Evolutionary conservation across 225 moss, liverwort and hornwort species (phyloP), one percentile per base, ranked within the genome.

Genomic region (Neckera pumila): DNA sequence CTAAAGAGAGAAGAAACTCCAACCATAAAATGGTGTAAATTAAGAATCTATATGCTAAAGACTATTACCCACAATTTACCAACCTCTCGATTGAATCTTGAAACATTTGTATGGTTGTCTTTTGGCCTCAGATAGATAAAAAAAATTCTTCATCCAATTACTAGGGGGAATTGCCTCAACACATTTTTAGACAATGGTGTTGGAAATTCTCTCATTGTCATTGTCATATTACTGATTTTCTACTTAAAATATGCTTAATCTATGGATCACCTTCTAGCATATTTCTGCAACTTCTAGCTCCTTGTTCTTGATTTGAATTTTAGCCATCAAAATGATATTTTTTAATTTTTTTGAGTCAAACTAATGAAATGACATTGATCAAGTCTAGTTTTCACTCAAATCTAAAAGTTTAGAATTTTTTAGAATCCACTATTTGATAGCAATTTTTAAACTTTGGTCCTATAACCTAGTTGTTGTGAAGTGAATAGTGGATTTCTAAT

Each of bases 81-180:
- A 26, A 1, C 4, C 0, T 70, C 8, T 0, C 1, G 0, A 14
- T 70, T 70, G 25, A 70, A 5, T 4, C 25, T 0, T 26, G 0
- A 8, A 42, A 70, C 9, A 40, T 3, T 25, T 26, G 2, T 25
- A 23, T 8, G 14, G 10, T 10, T 70, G 14, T 7, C 9, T n/a
- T n/a, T 7, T 2, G 22, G 38, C 22, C 7, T 67, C 1, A 7
- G 0, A 22, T 20, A 22, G 7, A 67, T 38, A n/a, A 22, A 67
- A n/a, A 38, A 2, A 26, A 40, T 14, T 42, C 4, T 71, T 26
- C 15, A 26, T 25, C 8, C 15, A 42, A 26, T 15, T 40, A 25
- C 15, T 14, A 14, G 9, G 3, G 3, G 15, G 13, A 26, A 5
- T 15, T 40, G 25, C 70, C 42, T 70, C 42, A 40, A 26, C 5